phyloP scores from a whole-genome alignment of 1,284 basidiomycete species.

The Trichosporon sp. region DNA sequence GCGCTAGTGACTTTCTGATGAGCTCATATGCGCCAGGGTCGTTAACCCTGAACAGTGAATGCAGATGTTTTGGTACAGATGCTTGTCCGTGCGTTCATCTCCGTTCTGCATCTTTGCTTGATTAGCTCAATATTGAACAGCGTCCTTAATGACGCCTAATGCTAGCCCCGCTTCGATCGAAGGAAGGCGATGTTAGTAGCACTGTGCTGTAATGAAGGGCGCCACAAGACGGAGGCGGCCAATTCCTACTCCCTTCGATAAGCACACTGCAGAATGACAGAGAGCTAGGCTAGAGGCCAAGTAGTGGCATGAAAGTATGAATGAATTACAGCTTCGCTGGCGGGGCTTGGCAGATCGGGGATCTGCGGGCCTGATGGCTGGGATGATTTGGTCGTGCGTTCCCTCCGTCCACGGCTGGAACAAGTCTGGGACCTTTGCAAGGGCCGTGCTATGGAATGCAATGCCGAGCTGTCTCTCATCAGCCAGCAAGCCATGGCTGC shows the following conservation, averaged over 20 bases:
- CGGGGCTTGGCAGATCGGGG: not conserved
- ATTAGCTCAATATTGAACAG: no score
- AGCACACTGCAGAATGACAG: not conserved
- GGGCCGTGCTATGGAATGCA: not conserved
- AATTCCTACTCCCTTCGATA: not conserved
- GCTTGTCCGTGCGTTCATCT: not conserved
- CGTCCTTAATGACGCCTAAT: no score
- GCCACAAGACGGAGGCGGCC: not conserved
- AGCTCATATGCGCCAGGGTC: not conserved
- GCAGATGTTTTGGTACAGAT: not conserved
- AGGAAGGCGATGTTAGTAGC: not conserved
- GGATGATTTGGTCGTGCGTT: not conserved
- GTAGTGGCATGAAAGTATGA: not conserved
- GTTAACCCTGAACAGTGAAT: not conserved
- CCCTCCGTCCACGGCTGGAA: not conserved
- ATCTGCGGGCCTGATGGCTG: not conserved
- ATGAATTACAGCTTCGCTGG: not conserved
- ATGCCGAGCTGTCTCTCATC: not conserved
- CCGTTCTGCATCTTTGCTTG: no score
- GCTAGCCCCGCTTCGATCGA: not conserved
- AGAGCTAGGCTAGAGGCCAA: not conserved
- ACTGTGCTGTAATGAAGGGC: not conserved
- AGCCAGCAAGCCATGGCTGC: not conserved
- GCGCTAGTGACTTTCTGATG: not conserved
- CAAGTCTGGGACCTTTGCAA: no score